Conservation (phyloP, 2,329 filamentous ascomycete species). For the Penicillium psychrosexuale region DNA sequence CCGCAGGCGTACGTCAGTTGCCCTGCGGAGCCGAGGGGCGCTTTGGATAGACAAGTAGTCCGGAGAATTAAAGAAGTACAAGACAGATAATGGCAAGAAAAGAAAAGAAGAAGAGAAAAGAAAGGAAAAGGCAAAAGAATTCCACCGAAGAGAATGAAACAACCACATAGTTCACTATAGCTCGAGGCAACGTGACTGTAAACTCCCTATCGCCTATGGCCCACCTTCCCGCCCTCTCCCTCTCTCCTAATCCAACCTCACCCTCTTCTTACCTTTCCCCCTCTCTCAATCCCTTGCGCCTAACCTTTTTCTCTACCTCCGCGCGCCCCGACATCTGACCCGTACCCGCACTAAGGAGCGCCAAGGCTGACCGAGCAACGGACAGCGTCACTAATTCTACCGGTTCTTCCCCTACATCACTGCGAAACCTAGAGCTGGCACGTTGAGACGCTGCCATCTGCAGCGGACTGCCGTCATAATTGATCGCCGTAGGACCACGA, state of each 20-base stretch:
- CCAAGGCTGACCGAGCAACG: constrained; percentile 24
- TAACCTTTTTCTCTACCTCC: constrained; percentile 1
- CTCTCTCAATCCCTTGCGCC: background rate
- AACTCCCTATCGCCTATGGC: constrained; percentile 23
- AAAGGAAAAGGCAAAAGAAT: background rate
- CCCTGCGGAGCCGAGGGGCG: constrained; percentile 17
- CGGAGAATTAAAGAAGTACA: background rate
- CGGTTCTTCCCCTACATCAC: constrained; percentile 11
- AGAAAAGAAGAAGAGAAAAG: background rate
- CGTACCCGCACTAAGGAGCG: constrained; percentile 10
- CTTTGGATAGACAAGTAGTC: background rate
- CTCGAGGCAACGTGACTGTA: constrained; percentile 26
- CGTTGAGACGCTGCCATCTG: constrained; percentile 10
- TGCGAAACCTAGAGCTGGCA: constrained; percentile 12
- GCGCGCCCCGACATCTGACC: background rate
- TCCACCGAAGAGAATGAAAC: background rate
- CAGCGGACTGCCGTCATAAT: constrained; percentile 6
- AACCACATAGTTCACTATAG: background rate
- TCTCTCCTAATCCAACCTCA: constrained; percentile 19
- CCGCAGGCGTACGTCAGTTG: constrained; percentile 20
- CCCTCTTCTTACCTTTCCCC: background rate
- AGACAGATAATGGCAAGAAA: background rate
- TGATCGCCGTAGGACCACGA: background rate
- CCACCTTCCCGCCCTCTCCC: constrained; percentile 23
- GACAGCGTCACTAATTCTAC: constrained; percentile 18